phyloP scores from a whole-genome alignment of 2,329 filamentous ascomycete species.

The Pestalotiopsis sp. region DNA sequence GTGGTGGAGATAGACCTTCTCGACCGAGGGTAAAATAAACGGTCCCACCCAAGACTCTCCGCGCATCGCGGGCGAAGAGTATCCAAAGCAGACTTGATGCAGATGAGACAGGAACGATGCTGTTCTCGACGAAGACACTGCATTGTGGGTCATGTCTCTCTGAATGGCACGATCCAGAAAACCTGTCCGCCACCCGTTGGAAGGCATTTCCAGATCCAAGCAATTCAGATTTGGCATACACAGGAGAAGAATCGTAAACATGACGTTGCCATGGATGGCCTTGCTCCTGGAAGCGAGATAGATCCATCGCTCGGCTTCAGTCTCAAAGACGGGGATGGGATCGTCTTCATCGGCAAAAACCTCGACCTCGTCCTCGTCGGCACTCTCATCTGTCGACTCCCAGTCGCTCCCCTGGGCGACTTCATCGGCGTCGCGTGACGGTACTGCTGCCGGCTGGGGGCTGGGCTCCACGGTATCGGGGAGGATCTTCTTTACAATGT shows the following conservation, averaged over 20 bases:
- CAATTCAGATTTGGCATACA: constrained; percentile 6
- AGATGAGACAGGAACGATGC: constrained; percentile 3
- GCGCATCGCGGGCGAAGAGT: constrained; percentile 1
- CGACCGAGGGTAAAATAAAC: constrained; percentile 4
- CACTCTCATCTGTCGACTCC: constrained; percentile 12
- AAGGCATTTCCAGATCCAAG: constrained; percentile 12
- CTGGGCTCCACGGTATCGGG: not conserved
- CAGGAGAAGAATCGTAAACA: constrained; percentile 10
- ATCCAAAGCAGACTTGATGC: constrained; percentile 11
- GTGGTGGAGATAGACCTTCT: constrained; percentile 10
- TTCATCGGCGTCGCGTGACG: not conserved
- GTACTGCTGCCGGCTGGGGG: not conserved
- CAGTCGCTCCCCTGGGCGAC: constrained; percentile 1
- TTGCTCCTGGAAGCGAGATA: constrained; percentile 3
- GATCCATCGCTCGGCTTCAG: not conserved
- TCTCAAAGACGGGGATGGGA: not conserved
- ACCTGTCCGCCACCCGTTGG: not conserved
- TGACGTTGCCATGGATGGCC: constrained; percentile 3
- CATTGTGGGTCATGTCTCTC: not conserved
- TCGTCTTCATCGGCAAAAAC: not conserved
- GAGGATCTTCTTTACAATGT: not conserved
- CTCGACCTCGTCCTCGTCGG: constrained; percentile 5
- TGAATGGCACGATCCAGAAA: constrained; percentile 7
- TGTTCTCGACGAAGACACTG: not conserved
- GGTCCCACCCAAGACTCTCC: constrained; percentile 2